These are phyloP conservation scores for Yamadazyma takamatsuzukensis DNA, from an alignment of 805 yeast species.

Conservation along the genomic window DNA sequence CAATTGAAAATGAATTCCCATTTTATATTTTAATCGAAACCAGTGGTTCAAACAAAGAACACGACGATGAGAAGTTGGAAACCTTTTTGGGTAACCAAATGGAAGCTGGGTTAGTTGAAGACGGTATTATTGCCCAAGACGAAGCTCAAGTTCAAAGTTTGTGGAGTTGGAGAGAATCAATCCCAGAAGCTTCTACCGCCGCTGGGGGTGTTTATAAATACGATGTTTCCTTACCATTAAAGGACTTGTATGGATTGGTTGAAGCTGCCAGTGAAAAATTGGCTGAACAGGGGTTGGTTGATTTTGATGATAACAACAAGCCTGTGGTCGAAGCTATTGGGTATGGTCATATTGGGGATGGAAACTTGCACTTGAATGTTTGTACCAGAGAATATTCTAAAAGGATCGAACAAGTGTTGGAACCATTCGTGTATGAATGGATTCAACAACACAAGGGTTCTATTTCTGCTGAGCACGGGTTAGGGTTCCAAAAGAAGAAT, in stretches of 20 bases:
- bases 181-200: conserved; percentile 82
- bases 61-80: conserved; percentile 88
- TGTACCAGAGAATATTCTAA: conserved; percentile 81
- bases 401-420: conserved; percentile 74
- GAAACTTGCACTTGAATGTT: conserved; percentile 91
- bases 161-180: conserved; percentile 95
- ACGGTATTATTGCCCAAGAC: conserved; percentile 95
- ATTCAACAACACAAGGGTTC: conserved; percentile 73
- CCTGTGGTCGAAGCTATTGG: conserved; percentile 92
- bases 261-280: conserved; percentile 69
- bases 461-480: conserved; percentile 95
- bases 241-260: conserved; percentile 76
- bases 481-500: conserved; percentile 94
- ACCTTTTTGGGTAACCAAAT: conserved; percentile 76
- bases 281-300: conserved; percentile 52
- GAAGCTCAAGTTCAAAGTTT: conserved; percentile 78
- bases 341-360: conserved; percentile 98
- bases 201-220: conserved; percentile 96
- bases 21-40: conserved; percentile 92
- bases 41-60: conserved; percentile 91
- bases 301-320: conserved; percentile 52
- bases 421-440: conserved; percentile 95
- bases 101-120: conserved; percentile 81
- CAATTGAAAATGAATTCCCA: conserved; percentile 79
- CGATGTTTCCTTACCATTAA: conserved; percentile 88